Base-by-base conservation (phyloP, 2,329 filamentous ascomycete species). In the Fusarium poae region DNA sequence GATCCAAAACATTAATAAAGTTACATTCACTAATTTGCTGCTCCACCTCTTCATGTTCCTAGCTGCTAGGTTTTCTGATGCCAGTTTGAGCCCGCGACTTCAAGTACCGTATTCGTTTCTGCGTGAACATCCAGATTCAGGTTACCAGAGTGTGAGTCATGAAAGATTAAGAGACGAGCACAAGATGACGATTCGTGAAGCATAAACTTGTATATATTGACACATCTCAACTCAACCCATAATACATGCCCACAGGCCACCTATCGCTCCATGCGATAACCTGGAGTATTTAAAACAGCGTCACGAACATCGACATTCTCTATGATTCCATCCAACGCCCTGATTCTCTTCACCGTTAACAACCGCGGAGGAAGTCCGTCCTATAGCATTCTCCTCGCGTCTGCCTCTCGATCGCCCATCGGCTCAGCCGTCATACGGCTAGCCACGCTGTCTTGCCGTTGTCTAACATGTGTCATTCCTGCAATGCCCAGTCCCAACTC, bases 401-500 rank as follows among this genome's bases (percentile, higher is more conserved):
- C 73, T 30, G 79, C 77, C 43, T 81, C 79, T 25, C 72, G 70
- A 27, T 75, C 75, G 13, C 64, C 74, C 20, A 71, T 62, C 23
- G 66, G 68, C 20, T 74, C 76, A 27, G 76, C 77, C 16, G 75
- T 76, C 13, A 64, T 64, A 7, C 69, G 73, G 67, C 80, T 84
- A 16, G 79, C 73, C 5, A 80, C 73, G 57, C 83, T 85, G 43
- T 79, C 80, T 49, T 82, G 77, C 45, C 83, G 75, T 37, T 74
- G 75, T 27, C 75, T 72, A 21, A 69, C 64, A 45, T 74, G 76
- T 32, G 75, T 74, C 82, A 88, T 82, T 4, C 82, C 82, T 64
- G 84, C 80, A 52, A 89, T 87, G 5, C 87, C 88, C 1, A 91
- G 77, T 20, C 83, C 85, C 4, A 92, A 88, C 80, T 98, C 95